These are phyloP conservation scores for Trichophyton mentagrophytes DNA, from an alignment of 2,329 filamentous ascomycete species.

Conservation along the genomic window DNA sequence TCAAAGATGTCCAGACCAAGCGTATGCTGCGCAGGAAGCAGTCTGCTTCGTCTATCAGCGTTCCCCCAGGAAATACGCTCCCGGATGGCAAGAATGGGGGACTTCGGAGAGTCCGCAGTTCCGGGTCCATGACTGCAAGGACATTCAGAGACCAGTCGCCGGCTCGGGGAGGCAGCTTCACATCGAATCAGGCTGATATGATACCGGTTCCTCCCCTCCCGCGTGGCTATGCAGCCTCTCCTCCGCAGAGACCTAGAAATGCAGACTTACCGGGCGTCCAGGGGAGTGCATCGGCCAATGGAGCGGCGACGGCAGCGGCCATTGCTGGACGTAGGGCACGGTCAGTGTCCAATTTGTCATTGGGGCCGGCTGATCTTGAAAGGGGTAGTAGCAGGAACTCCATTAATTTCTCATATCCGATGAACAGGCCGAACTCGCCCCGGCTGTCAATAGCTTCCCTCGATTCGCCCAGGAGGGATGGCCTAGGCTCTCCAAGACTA, in stretches of 20 bases:
- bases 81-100: slow-evolving; percentile 28
- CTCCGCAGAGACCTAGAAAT: slow-evolving; percentile 36
- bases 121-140: slow-evolving; percentile 73
- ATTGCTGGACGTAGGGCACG: slow-evolving; percentile 23
- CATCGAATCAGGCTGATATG: slow-evolving; percentile 36
- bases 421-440: slow-evolving; percentile 32
- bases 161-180: slow-evolving; percentile 30
- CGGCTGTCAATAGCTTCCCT: slow-evolving; percentile 12
- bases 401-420: slow-evolving; percentile 39
- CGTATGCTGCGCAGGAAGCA: slow-evolving; percentile 61
- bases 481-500: background rate
- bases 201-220: slow-evolving; percentile 66
- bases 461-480: background rate
- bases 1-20: slow-evolving; percentile 77
- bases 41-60: slow-evolving; percentile 57
- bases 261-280: slow-evolving; percentile 39
- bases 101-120: slow-evolving; percentile 55
- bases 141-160: slow-evolving; percentile 73
- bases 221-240: slow-evolving; percentile 27
- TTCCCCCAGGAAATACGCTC: slow-evolving; percentile 32
- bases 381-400: slow-evolving; percentile 31
- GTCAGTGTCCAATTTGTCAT: slow-evolving; percentile 14
- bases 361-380: slow-evolving; percentile 25
- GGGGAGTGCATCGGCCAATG: slow-evolving; percentile 33
- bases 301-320: slow-evolving; percentile 31